A percentile compares a stretch with the other conserved stretches of the same genome.
Evolutionary conservation across 106 monocot genomes (phyloP).

Genomic region (Acanthochlamys bracteata): DNA sequence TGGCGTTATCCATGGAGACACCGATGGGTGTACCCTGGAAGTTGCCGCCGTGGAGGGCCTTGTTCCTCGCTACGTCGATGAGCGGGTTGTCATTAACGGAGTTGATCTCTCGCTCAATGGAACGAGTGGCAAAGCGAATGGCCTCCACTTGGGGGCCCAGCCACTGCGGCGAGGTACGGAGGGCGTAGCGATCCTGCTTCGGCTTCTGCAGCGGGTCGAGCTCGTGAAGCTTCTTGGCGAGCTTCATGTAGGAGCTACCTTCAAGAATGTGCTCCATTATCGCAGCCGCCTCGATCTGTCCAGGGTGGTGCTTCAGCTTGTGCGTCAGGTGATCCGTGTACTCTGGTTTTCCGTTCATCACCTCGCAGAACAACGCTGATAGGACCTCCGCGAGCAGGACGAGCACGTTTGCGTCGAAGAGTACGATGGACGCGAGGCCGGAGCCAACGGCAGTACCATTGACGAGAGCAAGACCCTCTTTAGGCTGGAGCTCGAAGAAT

Average conservation of each 20-base stretch:
- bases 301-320: conserved; percentile 34
- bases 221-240: conserved; percentile 29
- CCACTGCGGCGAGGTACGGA: conserved; percentile 35
- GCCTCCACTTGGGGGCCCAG: conserved; percentile 36
- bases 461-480: conserved; percentile 43
- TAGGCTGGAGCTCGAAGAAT: conserved; percentile 45
- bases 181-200: conserved; percentile 33
- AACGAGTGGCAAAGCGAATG: conserved; percentile 19
- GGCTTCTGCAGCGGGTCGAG: conserved; percentile 32
- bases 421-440: conserved; percentile 27
- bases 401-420: conserved; percentile 29
- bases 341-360: conserved; percentile 37
- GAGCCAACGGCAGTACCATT: conserved; percentile 43
- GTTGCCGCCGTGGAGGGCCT: conserved; percentile 36
- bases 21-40: conserved; percentile 59
- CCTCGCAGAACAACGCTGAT: conserved; percentile 35
- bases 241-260: conserved; percentile 32
- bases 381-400: conserved; percentile 17
- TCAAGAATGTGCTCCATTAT: conserved; percentile 39
- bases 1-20: conserved; percentile 48
- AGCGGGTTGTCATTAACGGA: conserved; percentile 45
- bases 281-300: conserved; percentile 35
- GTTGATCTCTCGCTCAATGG: conserved; percentile 39
- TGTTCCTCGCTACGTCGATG: conserved; percentile 35
- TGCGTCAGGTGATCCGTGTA: conserved; percentile 36